Conservation (phyloP, 208 protist genomes). For the Leishmania arabica region DNA sequence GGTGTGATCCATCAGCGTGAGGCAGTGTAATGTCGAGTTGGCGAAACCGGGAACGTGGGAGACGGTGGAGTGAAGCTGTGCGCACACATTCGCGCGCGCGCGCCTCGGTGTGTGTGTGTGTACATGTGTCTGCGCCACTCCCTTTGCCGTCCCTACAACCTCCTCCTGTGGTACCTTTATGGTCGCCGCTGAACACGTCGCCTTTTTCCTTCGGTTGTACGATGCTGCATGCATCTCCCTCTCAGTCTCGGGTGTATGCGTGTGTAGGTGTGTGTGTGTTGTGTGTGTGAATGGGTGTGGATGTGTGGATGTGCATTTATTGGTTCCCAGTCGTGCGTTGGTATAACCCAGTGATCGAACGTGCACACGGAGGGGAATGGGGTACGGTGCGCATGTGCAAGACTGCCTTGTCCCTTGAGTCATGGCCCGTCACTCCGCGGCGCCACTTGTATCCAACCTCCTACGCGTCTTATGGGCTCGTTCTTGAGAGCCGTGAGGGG, state of each 20-base stretch:
- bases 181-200: background rate
- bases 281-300: background rate
- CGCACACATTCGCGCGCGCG: background rate
- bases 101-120: background rate
- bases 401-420: background rate
- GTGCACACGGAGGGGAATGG: background rate
- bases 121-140: background rate
- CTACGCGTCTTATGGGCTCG: background rate
- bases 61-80: background rate
- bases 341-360: background rate
- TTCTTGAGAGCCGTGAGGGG: background rate
- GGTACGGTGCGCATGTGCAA: background rate
- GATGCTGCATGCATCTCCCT: background rate
- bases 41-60: background rate
- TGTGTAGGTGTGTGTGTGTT: background rate
- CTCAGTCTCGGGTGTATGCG: background rate
- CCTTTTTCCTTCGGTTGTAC: background rate
- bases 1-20: background rate
- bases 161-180: background rate
- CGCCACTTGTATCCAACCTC: background rate
- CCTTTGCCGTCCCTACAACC: background rate
- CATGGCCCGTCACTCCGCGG: background rate
- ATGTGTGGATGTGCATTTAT: background rate
- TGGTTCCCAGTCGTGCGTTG: background rate
- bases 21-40: background rate